A percentile compares a stretch with the other conserved stretches of the same genome.
Conservation (phyloP, 2,329 filamentous ascomycete species). For the Xylariaceae sp. region DNA sequence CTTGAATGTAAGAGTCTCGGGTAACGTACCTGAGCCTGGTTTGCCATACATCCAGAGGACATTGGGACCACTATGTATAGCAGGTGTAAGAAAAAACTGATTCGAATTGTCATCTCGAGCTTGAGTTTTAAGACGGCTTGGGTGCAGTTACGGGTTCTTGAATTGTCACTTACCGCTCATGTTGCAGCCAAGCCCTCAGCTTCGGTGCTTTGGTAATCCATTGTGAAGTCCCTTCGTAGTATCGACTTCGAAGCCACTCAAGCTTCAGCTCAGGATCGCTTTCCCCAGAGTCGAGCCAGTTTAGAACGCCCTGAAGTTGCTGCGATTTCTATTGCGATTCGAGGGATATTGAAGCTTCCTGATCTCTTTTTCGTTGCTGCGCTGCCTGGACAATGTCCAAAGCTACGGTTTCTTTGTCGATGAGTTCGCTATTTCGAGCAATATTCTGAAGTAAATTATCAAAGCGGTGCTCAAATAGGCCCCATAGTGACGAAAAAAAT, state of each 20-base stretch:
- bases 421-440: not conserved
- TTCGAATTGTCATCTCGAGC: too few relatives aligned
- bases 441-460: not conserved
- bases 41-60: conserved; percentile 2
- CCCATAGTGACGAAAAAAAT: not conserved
- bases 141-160: too few relatives aligned
- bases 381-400: not conserved
- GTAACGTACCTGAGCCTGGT: conserved; percentile 3
- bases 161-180: too few relatives aligned
- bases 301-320: not conserved
- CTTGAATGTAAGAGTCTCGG: not conserved
- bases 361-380: not conserved
- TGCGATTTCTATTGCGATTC: not conserved
- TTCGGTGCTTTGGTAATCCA: not conserved
- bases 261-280: not conserved
- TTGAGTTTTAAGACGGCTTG: too few relatives aligned
- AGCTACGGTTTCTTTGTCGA: not conserved
- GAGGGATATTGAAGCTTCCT: not conserved
- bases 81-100: too few relatives aligned
- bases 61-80: not conserved
- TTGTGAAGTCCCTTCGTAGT: not conserved
- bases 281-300: not conserved
- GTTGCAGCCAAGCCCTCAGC: conserved; percentile 1
- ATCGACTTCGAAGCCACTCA: not conserved
- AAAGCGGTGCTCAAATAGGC: not conserved